Evolutionary conservation across 495 filamentous ascomycete genomes (phyloP).

Genomic region (Hypoxylon cercidicola): DNA sequence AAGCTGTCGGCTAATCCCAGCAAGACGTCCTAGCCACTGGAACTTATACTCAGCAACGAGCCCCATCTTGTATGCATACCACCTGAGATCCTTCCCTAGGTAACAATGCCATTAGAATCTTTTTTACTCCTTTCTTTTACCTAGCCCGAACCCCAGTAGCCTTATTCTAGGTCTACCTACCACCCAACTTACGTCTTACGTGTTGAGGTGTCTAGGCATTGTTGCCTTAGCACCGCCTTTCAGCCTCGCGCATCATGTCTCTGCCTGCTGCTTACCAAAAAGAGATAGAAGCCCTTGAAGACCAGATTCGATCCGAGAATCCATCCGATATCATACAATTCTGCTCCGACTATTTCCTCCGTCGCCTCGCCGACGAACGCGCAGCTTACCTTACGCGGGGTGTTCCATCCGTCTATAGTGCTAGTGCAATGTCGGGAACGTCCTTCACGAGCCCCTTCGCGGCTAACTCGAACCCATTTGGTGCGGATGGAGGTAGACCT

Average conservation of each 20-base stretch:
- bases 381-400: conserved; percentile 56
- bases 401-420: conserved; percentile 33
- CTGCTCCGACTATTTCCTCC: conserved; percentile 72
- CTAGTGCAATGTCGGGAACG: conserved; percentile 57
- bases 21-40: conserved; percentile 22
- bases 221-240: conserved; percentile 8
- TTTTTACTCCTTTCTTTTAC: conserved; percentile 13
- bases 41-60: conserved; percentile 25
- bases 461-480: conserved; percentile 65
- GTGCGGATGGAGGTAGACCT: conserved; percentile 43
- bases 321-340: conserved; percentile 72
- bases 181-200: neutral
- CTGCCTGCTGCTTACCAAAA: conserved; percentile 60
- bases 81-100: conserved; percentile 28
- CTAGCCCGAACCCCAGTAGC: neutral
- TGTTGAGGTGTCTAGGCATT: conserved; percentile 18
- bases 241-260: conserved; percentile 37
- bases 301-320: conserved; percentile 61
- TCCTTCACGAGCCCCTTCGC: conserved; percentile 66
- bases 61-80: conserved; percentile 18
- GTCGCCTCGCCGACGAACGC: conserved; percentile 69
- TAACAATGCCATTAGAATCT: conserved; percentile 25
- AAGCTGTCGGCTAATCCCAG: conserved; percentile 36
- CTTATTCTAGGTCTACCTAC: neutral
- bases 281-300: conserved; percentile 68